Evolutionary conservation across 179 eudicot genomes (phyloP), one percentile per base, ranked within the genome.

Genomic region (Camellia oleifera): DNA sequence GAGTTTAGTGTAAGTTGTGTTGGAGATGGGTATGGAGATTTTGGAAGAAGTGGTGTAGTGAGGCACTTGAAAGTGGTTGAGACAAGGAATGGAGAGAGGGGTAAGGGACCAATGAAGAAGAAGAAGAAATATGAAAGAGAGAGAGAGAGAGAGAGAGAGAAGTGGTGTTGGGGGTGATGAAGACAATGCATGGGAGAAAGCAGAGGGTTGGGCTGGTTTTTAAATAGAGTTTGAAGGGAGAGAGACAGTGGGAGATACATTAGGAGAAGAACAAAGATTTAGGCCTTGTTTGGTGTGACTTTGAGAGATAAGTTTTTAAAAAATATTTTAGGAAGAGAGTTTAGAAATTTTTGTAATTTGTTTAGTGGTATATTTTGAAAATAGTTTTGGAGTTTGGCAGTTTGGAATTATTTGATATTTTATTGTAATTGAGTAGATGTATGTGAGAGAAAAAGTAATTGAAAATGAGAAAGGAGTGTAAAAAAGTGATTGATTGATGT

Each of bases 151-250:
- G 26, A 61, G 14, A 50, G 14, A 44, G 20, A 48, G 66, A 72
- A 68, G 75, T 23, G 67, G 80, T 79, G 82, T 79, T 84, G 85
- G 84, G 72, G 79, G 64, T 77, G 82, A 74, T 66, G 80, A 85
- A 79, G 87, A 85, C 88, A 90, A 82, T 86, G 89, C 89, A 89
- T 89, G 86, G 90, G 86, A 82, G 92, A 80, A 79, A 79, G 86
- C 60, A 50, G 86, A 82, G 87, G 88, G 88, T 79, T 71, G 57
- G 14, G 40, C 64, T 42, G 54, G 86, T 78, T 82, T 84, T 81
- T 87, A 85, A 78, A 84, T 82, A 87, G 82, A 76, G 80, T 50
- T 18, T 71, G 58, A 60, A 15, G 13, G n/a, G 67, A 10, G 76
- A 69, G 63, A 23, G 62, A 58, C 76, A 58, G 85, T 9, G 78